Percentiles rank a stretch among this genome's conserved stretches.
Evolutionary conservation across 2,329 filamentous ascomycete genomes (phyloP).

Genomic region (Fonsecaea monophora): DNA sequence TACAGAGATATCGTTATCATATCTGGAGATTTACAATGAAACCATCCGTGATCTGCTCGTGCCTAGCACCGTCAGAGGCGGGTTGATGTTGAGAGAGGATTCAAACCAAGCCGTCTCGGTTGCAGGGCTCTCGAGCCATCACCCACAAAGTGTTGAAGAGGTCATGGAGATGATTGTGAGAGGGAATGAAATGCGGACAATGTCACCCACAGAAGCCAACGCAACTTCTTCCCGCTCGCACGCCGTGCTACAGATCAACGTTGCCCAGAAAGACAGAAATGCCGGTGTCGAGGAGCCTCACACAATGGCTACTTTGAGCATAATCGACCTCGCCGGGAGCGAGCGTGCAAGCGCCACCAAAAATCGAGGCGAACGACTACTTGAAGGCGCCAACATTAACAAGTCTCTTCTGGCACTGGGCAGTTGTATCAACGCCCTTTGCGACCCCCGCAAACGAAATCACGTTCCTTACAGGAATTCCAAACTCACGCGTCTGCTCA

Average conservation of each 20-base stretch:
- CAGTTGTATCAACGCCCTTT: slow-evolving; percentile 97
- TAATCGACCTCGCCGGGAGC: slow-evolving; percentile 95
- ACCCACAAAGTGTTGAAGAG: slow-evolving; percentile 87
- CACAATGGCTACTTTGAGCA: slow-evolving; percentile 97
- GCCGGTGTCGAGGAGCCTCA: slow-evolving; percentile 91
- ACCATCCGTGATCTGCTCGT: slow-evolving; percentile 94
- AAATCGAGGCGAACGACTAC: slow-evolving; percentile 87
- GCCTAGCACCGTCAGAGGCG: slow-evolving; percentile 80
- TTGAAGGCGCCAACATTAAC: slow-evolving; percentile 99
- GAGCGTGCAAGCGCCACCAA: slow-evolving; percentile 96
- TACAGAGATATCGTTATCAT: slow-evolving; percentile 90
- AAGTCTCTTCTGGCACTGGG: slow-evolving; percentile 93
- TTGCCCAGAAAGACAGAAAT: slow-evolving; percentile 92
- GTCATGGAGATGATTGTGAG: slow-evolving; percentile 99
- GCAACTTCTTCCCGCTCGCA: slow-evolving; percentile 97
- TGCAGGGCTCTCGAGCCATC: slow-evolving; percentile 86
- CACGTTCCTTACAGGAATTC: slow-evolving; percentile 98
- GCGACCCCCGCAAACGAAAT: slow-evolving; percentile 86
- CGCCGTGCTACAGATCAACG: slow-evolving; percentile 95
- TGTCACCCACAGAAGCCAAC: slow-evolving; percentile 96
- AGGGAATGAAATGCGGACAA: slow-evolving; percentile 92
- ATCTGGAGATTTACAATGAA: slow-evolving; percentile 99
- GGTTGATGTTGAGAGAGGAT: slow-evolving; percentile 92
- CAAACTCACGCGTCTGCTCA: slow-evolving; percentile 91
- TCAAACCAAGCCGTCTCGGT: slow-evolving; percentile 92